Evolutionary conservation across 345 rosid genomes (phyloP).

Genomic region (Aquilaria malaccensis): DNA sequence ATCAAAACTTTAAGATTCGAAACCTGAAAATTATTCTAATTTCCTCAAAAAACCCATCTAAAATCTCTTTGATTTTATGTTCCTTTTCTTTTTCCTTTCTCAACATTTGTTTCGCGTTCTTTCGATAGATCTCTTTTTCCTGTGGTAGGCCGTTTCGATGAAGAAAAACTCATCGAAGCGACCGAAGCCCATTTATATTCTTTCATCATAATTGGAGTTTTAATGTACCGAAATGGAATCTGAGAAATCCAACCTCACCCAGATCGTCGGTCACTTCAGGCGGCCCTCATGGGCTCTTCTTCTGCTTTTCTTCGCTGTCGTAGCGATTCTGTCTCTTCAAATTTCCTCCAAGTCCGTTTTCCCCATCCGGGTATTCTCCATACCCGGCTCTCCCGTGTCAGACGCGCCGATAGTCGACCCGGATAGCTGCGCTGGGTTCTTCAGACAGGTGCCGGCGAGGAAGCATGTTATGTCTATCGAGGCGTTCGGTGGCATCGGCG

Average conservation of each 20-base stretch:
- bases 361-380: slow-evolving; percentile 26
- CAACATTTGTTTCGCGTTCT: neutral
- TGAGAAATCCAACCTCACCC: slow-evolving; percentile 22
- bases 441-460: slow-evolving; percentile 25
- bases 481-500: slow-evolving; percentile 92
- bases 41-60: neutral
- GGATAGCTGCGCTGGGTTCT: slow-evolving; percentile 32
- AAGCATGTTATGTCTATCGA: slow-evolving; percentile 58
- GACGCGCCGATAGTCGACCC: slow-evolving; percentile 5
- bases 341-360: slow-evolving; percentile 35
- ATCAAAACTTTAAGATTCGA: neutral
- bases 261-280: slow-evolving; percentile 14
- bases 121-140: neutral
- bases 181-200: neutral
- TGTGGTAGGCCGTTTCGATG: neutral
- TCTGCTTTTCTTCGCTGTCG: slow-evolving; percentile 40
- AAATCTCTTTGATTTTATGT: neutral
- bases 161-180: neutral
- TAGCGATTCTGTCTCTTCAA: slow-evolving; percentile 53
- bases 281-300: slow-evolving; percentile 46
- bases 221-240: slow-evolving; percentile 33
- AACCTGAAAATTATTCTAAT: no score
- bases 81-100: neutral
- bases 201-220: neutral
- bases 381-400: slow-evolving; percentile 12